Evolutionary conservation across 441 rosid genomes (phyloP), one percentile per base, ranked within the genome.

Genomic region (Corymbia calophylla): DNA sequence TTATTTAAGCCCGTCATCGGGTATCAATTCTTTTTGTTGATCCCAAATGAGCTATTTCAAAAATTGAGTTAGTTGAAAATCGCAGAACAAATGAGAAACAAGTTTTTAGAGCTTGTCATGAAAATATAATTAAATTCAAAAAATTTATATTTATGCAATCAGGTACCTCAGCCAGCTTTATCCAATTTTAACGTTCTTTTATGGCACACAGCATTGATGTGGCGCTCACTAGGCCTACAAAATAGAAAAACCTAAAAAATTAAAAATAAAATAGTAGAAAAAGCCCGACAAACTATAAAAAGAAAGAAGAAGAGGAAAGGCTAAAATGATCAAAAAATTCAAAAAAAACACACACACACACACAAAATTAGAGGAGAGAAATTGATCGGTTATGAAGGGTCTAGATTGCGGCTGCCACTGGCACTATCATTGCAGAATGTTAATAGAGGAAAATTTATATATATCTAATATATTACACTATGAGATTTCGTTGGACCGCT

Each of bases 71-170:
- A n/a, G 39, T 66, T 66, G 39, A 31, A 66, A 66, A 66, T 66
- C 11, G 0, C 15, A 66, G 1, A 16, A 66, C 3, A 0, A n/a
- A 15, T 3, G 1, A 15, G 3, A n/a, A 0, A 64, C 0, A 15
- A 66, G 0, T n/a, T 64, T 29, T 64, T 0, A 64, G n/a, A 64
- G n/a, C 11, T 64, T 64, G 0, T 1, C 35, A 64, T 8, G 39
- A 15, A 64, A 15, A 64, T n/a, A 64, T 16, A 66, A 15, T 66
- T 4, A 15, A 66, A 66, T 66, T 4, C 6, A n/a, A n/a, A 66
- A 31, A n/a, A 31, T 7, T n/a, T 66, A 1, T 1, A 2, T 66
- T n/a, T 66, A 15, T 66, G 3, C 39, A 66, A 66, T 8, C 35
- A 66, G 7, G 39, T n/a, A 15, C 9, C 35, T n/a, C 10, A 11